Percentiles rank a stretch among this genome's conserved stretches.
Evolutionary conservation across 1,284 basidiomycete species (phyloP).

Genomic region (Veloboletus limbatus): DNA sequence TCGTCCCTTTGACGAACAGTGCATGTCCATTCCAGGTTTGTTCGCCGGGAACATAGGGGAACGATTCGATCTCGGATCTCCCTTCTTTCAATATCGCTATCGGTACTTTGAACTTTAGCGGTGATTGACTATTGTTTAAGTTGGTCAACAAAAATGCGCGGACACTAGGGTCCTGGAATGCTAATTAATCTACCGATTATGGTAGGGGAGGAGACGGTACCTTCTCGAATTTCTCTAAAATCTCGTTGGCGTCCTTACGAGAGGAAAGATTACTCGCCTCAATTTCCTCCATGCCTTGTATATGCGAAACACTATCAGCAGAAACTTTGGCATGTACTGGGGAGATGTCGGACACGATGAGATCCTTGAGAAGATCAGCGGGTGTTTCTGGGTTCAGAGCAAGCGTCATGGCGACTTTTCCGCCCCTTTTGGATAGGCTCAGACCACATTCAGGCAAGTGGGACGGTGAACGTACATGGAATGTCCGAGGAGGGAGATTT

Average conservation of each 20-base stretch:
- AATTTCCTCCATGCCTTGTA: conserved; percentile 70
- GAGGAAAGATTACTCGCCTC: conserved; percentile 52
- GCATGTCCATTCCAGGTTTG: conserved; percentile 58
- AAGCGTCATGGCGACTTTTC: conserved; percentile 81
- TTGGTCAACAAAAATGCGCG: conserved; percentile 86
- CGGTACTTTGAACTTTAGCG: conserved; percentile 70
- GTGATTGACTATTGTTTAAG: conserved; percentile 42
- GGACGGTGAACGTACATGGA: conserved; percentile 61
- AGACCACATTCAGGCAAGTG: background rate
- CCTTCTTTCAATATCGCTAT: conserved; percentile 60
- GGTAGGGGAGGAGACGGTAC: conserved; percentile 34
- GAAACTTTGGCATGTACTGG: conserved; percentile 65
- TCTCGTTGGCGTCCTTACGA: conserved; percentile 62
- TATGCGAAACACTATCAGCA: conserved; percentile 62
- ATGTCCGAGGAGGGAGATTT: conserved; percentile 78
- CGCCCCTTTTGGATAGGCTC: conserved; percentile 57
- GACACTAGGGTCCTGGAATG: conserved; percentile 57
- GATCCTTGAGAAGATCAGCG: conserved; percentile 48
- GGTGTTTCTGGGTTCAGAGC: conserved; percentile 59
- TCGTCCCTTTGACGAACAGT: conserved; percentile 76
- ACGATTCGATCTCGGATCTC: conserved; percentile 68
- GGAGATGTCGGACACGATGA: conserved; percentile 83
- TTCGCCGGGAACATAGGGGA: conserved; percentile 66
- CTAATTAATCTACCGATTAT: conserved; percentile 3
- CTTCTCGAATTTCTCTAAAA: conserved; percentile 61